Evolutionary conservation across 495 filamentous ascomycete genomes (phyloP).

Genomic region (Penicillium manginii): DNA sequence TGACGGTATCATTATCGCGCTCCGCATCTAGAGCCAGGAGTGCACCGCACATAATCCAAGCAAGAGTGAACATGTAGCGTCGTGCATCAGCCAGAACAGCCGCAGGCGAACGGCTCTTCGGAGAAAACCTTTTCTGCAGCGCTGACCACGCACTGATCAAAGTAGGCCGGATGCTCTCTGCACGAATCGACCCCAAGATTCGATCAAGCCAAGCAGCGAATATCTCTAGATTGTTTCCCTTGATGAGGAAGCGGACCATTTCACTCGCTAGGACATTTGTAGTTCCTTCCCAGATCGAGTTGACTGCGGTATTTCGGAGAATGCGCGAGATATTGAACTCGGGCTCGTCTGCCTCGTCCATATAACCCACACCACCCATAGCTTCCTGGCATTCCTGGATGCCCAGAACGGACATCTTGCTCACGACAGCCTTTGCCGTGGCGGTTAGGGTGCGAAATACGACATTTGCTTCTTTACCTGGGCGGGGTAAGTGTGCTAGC

Average conservation of each 20-base stretch:
- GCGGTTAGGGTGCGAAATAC: constrained; percentile 69
- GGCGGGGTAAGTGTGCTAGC: constrained; percentile 30
- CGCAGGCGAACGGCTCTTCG: constrained; percentile 11
- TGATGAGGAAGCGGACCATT: constrained; percentile 58
- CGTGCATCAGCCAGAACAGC: constrained; percentile 36
- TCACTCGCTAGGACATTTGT: constrained; percentile 71
- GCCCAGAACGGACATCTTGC: constrained; percentile 55
- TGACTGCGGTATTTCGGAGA: constrained; percentile 65
- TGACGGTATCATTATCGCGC: constrained; percentile 33
- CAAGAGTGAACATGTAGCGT: constrained; percentile 41
- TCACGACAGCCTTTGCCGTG: constrained; percentile 65
- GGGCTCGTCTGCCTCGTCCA: constrained; percentile 54
- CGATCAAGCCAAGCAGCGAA: constrained; percentile 50
- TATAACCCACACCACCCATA: constrained; percentile 77
- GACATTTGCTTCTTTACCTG: constrained; percentile 34
- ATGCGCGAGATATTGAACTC: constrained; percentile 68
- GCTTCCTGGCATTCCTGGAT: constrained; percentile 69
- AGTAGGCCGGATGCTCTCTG: constrained; percentile 3
- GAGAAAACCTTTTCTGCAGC: constrained; percentile 20
- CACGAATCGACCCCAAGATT: constrained; percentile 28
- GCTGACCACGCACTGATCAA: constrained; percentile 26
- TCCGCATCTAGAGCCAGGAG: constrained; percentile 37
- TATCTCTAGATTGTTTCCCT: constrained; percentile 42
- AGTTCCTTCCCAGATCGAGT: constrained; percentile 78
- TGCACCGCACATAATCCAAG: constrained; percentile 36